Conservation (phyloP, 768 basidiomycete species). For the Hygrophoropsis aurantiaca region DNA sequence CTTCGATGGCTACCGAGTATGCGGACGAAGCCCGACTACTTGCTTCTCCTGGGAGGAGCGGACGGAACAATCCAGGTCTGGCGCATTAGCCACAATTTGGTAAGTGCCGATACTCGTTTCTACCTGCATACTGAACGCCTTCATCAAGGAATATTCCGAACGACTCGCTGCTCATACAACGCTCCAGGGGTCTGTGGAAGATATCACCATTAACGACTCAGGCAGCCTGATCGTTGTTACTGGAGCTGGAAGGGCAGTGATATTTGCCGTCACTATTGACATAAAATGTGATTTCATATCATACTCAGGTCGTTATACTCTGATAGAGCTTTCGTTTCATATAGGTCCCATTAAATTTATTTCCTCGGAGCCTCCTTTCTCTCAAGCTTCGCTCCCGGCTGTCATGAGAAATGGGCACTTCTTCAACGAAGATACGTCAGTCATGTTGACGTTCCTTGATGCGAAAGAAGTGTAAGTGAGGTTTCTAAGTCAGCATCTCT, state of each 20-base stretch:
- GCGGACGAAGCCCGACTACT: not conserved
- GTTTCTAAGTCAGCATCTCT: not conserved
- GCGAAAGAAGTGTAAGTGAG: not conserved
- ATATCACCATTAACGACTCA: not conserved
- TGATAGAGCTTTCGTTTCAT: not conserved
- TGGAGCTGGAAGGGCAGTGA: not conserved
- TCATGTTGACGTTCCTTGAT: slow-evolving; percentile 2
- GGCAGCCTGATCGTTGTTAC: not conserved
- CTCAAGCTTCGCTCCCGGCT: not conserved
- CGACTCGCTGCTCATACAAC: not conserved
- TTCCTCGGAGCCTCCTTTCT: not conserved
- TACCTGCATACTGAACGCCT: not conserved
- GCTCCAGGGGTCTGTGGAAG: slow-evolving; percentile 1
- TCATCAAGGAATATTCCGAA: not conserved
- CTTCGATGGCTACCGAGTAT: not conserved
- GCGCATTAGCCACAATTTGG: not conserved
- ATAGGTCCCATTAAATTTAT: not conserved
- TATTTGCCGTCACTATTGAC: not conserved
- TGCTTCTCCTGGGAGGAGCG: not conserved
- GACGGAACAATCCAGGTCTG: slow-evolving; percentile 4
- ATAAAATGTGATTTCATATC: not conserved
- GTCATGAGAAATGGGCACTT: slow-evolving; percentile 1
- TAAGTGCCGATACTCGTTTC: not conserved
- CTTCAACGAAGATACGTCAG: not conserved
- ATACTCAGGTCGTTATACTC: not conserved